phyloP scores from a whole-genome alignment of 495 filamentous ascomycete species.

The Penicillium coffeae region DNA sequence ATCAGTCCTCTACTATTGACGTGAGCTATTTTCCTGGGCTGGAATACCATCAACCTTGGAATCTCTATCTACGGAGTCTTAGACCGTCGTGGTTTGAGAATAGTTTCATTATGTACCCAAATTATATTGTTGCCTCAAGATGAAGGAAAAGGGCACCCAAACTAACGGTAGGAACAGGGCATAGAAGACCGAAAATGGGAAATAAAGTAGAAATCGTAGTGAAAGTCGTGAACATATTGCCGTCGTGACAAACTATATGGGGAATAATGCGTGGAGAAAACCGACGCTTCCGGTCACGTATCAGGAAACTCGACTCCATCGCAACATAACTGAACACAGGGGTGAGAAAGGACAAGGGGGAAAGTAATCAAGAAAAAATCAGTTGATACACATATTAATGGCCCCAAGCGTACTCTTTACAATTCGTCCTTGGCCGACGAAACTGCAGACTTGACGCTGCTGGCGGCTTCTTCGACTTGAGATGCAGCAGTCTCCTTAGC shows the following conservation, averaged over 20 bases:
- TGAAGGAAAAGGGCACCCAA: background rate
- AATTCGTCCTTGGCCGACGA: slow-evolving; percentile 53
- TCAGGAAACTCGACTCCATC: slow-evolving; percentile 7
- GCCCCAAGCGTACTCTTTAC: slow-evolving; percentile 23
- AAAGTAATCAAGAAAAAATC: slow-evolving; percentile 7
- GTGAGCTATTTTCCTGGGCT: too few relatives aligned
- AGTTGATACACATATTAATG: slow-evolving; percentile 6
- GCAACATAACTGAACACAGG: slow-evolving; percentile 8
- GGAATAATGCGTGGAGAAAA: slow-evolving; percentile 34
- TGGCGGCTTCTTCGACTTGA: slow-evolving; percentile 42
- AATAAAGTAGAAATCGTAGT: slow-evolving; percentile 13
- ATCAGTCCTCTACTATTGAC: too few relatives aligned
- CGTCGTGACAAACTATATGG: slow-evolving; percentile 40
- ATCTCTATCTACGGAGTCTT: too few relatives aligned
- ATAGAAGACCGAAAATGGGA: slow-evolving; percentile 7
- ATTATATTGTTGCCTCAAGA: slow-evolving; percentile 9
- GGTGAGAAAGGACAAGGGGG: slow-evolving; percentile 3
- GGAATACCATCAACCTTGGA: too few relatives aligned
- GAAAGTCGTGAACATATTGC: slow-evolving; percentile 24
- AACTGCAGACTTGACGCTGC: slow-evolving; percentile 26
- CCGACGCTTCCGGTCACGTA: slow-evolving; percentile 10
- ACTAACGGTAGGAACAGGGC: slow-evolving; percentile 1
- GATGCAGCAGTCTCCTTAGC: slow-evolving; percentile 42
- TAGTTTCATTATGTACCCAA: slow-evolving; percentile 16
- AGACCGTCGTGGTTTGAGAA: background rate